Evolutionary conservation across 257 asterid genomes (phyloP).

Genomic region (Paulownia fortunei): DNA sequence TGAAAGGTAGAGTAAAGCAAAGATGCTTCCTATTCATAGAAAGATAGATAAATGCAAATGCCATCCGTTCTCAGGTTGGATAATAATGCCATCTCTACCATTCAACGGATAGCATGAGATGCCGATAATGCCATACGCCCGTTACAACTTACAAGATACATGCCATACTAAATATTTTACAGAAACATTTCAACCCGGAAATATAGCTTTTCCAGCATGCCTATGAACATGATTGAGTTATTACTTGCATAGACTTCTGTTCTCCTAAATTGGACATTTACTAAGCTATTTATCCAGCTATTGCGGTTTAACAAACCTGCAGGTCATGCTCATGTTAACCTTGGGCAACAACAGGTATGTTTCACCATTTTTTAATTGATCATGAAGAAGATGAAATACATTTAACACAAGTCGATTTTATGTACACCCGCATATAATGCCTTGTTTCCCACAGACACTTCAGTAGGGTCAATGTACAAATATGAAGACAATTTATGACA

Average conservation of each 20-base stretch:
- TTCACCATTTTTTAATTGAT: neutral
- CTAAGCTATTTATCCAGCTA: neutral
- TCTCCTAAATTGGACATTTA: neutral
- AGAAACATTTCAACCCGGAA: neutral
- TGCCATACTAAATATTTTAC: neutral
- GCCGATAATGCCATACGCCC: neutral
- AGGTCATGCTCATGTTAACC: neutral
- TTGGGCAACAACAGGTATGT: neutral
- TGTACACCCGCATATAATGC: neutral
- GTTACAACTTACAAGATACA: neutral
- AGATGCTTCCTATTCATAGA: neutral
- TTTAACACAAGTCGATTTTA: neutral
- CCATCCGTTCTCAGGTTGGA: neutral
- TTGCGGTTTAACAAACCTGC: neutral
- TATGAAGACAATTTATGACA: conserved; percentile 1
- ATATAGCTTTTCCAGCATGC: neutral
- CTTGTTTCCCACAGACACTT: neutral
- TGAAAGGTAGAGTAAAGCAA: neutral
- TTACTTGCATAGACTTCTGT: neutral
- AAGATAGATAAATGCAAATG: neutral
- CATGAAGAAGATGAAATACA: neutral
- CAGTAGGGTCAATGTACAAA: neutral
- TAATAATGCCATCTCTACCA: neutral
- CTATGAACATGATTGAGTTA: neutral
- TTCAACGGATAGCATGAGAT: neutral